phyloP scores from a whole-genome alignment of 1,139 yeast species.

The Taphrina communis region DNA sequence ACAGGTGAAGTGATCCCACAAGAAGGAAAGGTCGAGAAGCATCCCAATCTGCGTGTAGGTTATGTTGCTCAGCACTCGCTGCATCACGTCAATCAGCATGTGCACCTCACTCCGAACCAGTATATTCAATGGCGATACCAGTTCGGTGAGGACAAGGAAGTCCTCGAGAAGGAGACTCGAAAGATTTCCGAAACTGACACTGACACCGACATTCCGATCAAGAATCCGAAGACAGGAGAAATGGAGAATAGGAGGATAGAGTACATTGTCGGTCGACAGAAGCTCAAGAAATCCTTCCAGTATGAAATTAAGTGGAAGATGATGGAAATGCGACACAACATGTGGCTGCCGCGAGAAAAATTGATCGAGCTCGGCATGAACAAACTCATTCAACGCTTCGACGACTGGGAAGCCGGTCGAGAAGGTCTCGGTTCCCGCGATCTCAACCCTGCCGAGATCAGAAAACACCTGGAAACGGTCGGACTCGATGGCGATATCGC shows the following conservation, averaged over 20 bases:
- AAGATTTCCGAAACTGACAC: conserved; percentile 83
- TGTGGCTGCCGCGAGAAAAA: conserved; percentile 87
- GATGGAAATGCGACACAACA: conserved; percentile 91
- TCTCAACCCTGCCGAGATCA: conserved; percentile 84
- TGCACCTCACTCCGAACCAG: conserved; percentile 96
- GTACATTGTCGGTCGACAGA: conserved; percentile 96
- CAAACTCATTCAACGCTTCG: conserved; percentile 88
- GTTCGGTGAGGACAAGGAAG: conserved; percentile 98
- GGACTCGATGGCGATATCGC: conserved; percentile 98
- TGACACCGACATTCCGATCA: conserved; percentile 78
- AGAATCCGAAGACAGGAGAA: conserved; percentile 70
- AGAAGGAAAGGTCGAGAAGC: conserved; percentile 91
- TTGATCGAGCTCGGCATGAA: conserved; percentile 82
- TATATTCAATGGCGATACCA: conserved; percentile 98
- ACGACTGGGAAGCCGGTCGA: conserved; percentile 97
- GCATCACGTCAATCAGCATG: conserved; percentile 95
- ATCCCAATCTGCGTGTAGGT: conserved; percentile 96
- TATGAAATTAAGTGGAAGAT: conserved; percentile 94
- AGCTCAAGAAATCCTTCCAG: conserved; percentile 93
- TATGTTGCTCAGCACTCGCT: conserved; percentile 98
- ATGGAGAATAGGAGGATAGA: conserved; percentile 87
- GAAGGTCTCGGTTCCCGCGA: conserved; percentile 98
- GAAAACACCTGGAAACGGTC: conserved; percentile 95
- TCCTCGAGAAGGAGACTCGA: conserved; percentile 88
- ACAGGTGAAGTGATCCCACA: conserved; percentile 90